Evolutionary conservation across 2,329 filamentous ascomycete genomes (phyloP), one percentile per base, ranked within the genome.

Genomic region (Epichloe coenophiala): DNA sequence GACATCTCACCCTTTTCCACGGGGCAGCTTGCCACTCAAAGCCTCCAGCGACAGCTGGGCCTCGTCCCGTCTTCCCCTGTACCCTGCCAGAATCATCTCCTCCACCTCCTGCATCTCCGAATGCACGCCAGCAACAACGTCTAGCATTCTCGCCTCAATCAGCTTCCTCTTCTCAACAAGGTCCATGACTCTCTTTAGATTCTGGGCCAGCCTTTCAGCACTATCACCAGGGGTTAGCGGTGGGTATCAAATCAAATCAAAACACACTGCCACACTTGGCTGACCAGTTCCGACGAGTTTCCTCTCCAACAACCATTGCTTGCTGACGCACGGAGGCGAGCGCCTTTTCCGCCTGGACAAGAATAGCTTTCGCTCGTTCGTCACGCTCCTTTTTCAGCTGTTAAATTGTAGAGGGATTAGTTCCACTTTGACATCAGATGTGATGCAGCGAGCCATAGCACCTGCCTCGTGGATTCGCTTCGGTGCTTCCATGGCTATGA

Each of bases 311-410:
- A 5, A 52, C 53, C 37, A 53, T 17, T 2, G 56, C 54, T 31
- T 57, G 59, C 33, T 52, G 45, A 33, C 56, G 58, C n/a, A 67
- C 27, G 2, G 58, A 52, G 5, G 57, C 56, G 42, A 67, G 49
- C 15, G 59, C 61, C 3, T 49, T 49, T 3, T 57, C 42, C 17
- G 60, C 56, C 31, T 64, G 59, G 5, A 47, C 48, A 2, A 60
- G 48, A 17, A 63, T 55, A 2, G 51, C 51, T n/a, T 54, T 55
- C 45, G 62, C 57, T 11, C 54, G 57, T 31, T 58, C 55, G 38
- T 60, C 57, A n/a, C 64, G 61, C 38, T 64, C 56, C 17, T 51
- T 61, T 38, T 62, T 65, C 7, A 67, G 49, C 65, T 68, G 13
- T 2, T 13, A 9, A 3, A 37, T 33, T 15, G 9, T 15, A 11